Percentiles rank a stretch among this genome's conserved stretches.
Conservation (phyloP, 179 eudicot species). For the Heliamphora pulchella region DNA sequence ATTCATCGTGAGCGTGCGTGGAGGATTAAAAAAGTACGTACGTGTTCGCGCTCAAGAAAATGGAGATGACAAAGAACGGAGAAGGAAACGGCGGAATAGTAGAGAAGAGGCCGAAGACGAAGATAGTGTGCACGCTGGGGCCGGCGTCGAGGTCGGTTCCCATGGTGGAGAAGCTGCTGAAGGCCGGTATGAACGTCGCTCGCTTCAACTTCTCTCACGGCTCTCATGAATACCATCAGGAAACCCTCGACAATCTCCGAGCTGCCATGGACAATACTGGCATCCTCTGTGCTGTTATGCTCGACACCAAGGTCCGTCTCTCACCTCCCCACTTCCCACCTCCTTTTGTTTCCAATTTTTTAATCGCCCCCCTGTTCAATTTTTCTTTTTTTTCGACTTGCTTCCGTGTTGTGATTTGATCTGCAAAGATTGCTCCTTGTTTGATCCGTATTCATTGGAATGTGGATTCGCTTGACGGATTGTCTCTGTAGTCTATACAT, state of each 20-base stretch:
- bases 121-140: conserved; percentile 41
- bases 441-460: neutral
- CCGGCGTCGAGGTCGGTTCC: conserved; percentile 35
- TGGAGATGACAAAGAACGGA: conserved; percentile 12
- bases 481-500: neutral
- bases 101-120: conserved; percentile 35
- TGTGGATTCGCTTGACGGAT: neutral
- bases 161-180: conserved; percentile 32
- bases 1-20: neutral
- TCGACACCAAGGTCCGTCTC: conserved; percentile 36
- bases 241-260: conserved; percentile 39
- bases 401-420: neutral
- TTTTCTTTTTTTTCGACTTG: neutral
- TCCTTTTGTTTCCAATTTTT: neutral
- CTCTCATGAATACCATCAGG: conserved; percentile 40
- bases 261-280: conserved; percentile 38
- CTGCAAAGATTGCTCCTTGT: neutral
- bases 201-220: conserved; percentile 48
- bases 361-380: neutral
- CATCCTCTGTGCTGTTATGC: conserved; percentile 43
- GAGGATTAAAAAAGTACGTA: no score
- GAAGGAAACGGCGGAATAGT: neutral
- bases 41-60: neutral
- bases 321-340: neutral
- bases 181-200: conserved; percentile 44